Percentiles rank a stretch among this genome's conserved stretches.
These are phyloP conservation scores for Aschersonia sp. DNA, from an alignment of 2,329 filamentous ascomycete genomes.

Conservation along the genomic window DNA sequence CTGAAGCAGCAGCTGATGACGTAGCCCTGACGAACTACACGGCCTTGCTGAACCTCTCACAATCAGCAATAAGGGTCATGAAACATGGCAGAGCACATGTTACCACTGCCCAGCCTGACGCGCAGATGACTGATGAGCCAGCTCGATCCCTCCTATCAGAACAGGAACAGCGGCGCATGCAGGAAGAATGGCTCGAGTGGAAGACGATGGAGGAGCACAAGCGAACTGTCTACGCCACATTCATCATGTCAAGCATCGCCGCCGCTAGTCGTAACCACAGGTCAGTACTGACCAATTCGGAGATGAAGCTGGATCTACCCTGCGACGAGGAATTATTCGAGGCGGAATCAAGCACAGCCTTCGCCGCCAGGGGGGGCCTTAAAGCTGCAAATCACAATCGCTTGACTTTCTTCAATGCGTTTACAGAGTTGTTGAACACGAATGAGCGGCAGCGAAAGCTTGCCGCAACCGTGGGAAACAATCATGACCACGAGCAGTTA, in stretches of 20 bases:
- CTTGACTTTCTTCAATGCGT: slow-evolving; percentile 66
- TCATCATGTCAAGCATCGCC: slow-evolving; percentile 78
- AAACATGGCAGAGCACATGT: slow-evolving; percentile 13
- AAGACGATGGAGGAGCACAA: slow-evolving; percentile 82
- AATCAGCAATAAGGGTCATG: slow-evolving; percentile 60
- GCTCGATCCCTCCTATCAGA: slow-evolving; percentile 8
- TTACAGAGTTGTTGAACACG: slow-evolving; percentile 68
- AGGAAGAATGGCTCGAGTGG: slow-evolving; percentile 66
- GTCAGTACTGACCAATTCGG: slow-evolving; percentile 83
- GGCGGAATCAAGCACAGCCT: slow-evolving; percentile 69
- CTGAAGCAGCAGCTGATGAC: slow-evolving; percentile 79
- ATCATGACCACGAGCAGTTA: slow-evolving; percentile 2
- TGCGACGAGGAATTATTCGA: slow-evolving; percentile 88
- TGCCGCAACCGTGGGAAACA: slow-evolving; percentile 12
- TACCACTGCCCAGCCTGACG: slow-evolving; percentile 29
- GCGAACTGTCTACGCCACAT: slow-evolving; percentile 81
- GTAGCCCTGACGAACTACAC: slow-evolving; percentile 88
- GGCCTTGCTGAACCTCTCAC: slow-evolving; percentile 77
- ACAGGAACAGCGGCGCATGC: slow-evolving; percentile 33
- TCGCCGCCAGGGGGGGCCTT: slow-evolving; percentile 63
- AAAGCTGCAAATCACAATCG: slow-evolving; percentile 54
- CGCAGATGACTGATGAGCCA: slow-evolving; percentile 41
- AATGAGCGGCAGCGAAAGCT: slow-evolving; percentile 52
- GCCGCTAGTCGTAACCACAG: slow-evolving; percentile 89
- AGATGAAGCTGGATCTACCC: slow-evolving; percentile 77